Base-by-base conservation (phyloP, 306 rosid species). In the Psophocarpus tetragonolobus region DNA sequence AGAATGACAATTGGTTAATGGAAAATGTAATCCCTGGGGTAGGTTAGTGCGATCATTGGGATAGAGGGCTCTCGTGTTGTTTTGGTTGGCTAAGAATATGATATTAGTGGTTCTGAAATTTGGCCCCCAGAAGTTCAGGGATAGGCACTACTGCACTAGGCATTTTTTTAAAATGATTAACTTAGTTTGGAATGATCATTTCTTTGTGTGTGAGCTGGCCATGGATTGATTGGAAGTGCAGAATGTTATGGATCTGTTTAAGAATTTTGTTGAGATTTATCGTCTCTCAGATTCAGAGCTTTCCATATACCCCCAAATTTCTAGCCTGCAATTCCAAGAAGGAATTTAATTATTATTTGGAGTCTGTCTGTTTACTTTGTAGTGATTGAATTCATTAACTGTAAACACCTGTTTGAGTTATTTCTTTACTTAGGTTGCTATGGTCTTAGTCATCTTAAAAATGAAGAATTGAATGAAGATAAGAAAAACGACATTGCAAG, bases 141-240 rank as follows among this genome's bases (percentile, higher is more conserved):
- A 41, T 21, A 33, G 75, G 20, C 17, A 7, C 15, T 18, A 51
- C 23, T 7, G 2, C 13, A 4, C 47, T 11, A 42, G 48, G 39
- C 23, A 14, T 44, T 48, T 56, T 15, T 80, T 65, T 44, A 64
- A 17, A 18, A 17, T n/a, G 11, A 27, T 42, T 3, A 36, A 65
- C 29, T 26, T 10, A 69, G 35, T 18, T 51, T 2, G 18, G 58
- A 20, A 51, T 18, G 27, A 20, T 51, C 4, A 50, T 27, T 24
- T 38, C 17, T 81, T 68, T 57, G 36, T 57, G 58, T 68, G 54
- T 18, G n/a, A 33, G 67, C 29, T 50, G 66, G 61, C n/a, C 10
- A 29, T 32, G 13, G 23, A 66, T 56, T 53, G 60, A 7, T 3
- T 53, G 57, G 32, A 4, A 29, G 23, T 67, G 27, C 20, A 45